Evolutionary conservation across 1,284 basidiomycete genomes (phyloP), one percentile per base, ranked within the genome.

Genomic region (Flammula alnicola): DNA sequence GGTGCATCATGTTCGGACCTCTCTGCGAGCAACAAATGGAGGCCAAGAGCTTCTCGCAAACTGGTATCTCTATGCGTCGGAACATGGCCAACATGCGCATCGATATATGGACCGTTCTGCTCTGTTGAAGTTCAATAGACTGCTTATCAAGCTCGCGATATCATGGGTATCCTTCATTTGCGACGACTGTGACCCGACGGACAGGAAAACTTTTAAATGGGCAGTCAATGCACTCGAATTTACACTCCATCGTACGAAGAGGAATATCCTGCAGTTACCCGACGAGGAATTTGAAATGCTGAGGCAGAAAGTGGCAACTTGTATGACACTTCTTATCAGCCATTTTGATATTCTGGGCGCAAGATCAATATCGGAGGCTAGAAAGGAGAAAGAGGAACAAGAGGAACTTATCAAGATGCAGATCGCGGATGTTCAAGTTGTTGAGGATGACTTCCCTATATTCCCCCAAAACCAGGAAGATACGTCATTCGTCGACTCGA

Each of bases 341-440:
- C 97, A 99, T 69, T 99, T 99, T 66, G 97, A 99, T 70, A 96
- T 99, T 59, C 81, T 99, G 16, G 94, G 96, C 11, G 96, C 96
- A 2, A 80, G 95, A 48, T 93, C 92, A 8, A 91, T 81, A 42
- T 73, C 89, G 44, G 93, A 96, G 64, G 94, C 94, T n/a, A 86
- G 88, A 66, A 81, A 82, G 60, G 93, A 96, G 72, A 91, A 91
- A 64, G 91, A 96, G 68, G 82, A 84, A 49, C 83, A 90, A 57
- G 87, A 91, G 57, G 86, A 88, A 56, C 68, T 88, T 29, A 65
- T 89, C 36, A 82, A 81, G 52, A 79, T 83, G 62, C 81, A 86
- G 53, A 74, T 79, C 16, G 71, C 79, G 25, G 75, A 81, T 42
- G 72, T 57, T 49, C 71, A 58, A 59, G 67, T 75, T 30, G 78